Evolutionary conservation across 2,329 filamentous ascomycete genomes (phyloP), one percentile per base, ranked within the genome.

Genomic region (Cryphonectria carpinicola): DNA sequence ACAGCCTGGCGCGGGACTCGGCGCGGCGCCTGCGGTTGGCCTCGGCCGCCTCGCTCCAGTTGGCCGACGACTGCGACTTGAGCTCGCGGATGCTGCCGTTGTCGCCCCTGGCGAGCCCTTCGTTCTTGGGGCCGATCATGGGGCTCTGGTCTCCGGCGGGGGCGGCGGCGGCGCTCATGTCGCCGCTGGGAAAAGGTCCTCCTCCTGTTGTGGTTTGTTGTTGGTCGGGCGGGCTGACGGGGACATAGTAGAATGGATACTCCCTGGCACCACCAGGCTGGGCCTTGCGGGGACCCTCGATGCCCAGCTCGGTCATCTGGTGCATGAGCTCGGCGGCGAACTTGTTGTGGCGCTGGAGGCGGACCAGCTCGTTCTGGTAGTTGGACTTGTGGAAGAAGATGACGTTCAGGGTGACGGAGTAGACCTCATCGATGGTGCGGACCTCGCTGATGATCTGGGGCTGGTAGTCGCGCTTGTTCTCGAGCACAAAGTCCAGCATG

Each of bases 311-410:
- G 72, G 92, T 88, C 84, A 98, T 94, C 69, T 93, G 89, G 52
- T 92, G 85, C 92, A 97, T 97, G 77, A 98, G 84, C 73, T 96
- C 94, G 74, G 92, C 94, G 74, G 97, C 94, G 81, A 98, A 97
- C 79, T 95, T 96, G 85, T 98, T 98, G 76, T 96, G 93, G 25
- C 95, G 89, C 75, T 92, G 93, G 2, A 98, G 87, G 82, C 95
- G 94, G 35, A 98, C 86, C 61, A 97, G 85, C 79, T 98, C 95
- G 78, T 98, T 98, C 79, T 98, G 95, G 88, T 93, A 98, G 80
- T 95, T 98, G 71, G 92, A 94, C 81, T 98, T 98, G 87, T 98
- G 97, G 85, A 98, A 98, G 84, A 97, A 97, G 77, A 98, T 91
- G 70, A 98, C 90, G 80, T 97, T 98, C 77, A 98, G 87, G 4